Evolutionary conservation across 495 filamentous ascomycete genomes (phyloP).

Genomic region (Aspergillus saccharolyticus): DNA sequence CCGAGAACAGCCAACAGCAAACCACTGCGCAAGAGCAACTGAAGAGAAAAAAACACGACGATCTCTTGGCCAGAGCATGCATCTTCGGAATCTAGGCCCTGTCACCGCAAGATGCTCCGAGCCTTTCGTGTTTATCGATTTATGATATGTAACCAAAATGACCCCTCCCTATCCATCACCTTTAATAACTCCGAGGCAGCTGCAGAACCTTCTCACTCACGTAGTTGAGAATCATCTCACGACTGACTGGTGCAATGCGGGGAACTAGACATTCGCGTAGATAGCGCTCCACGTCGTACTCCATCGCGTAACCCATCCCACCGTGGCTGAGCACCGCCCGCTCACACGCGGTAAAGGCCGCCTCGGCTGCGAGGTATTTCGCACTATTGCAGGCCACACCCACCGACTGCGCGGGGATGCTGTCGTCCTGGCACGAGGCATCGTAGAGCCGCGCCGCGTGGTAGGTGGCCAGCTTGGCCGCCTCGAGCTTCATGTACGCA

Average conservation of each 20-base stretch:
- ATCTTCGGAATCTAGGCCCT: neutral
- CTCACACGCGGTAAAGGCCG: slow-evolving; percentile 71
- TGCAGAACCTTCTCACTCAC: slow-evolving; percentile 67
- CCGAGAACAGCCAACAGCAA: neutral
- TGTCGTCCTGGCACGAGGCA: slow-evolving; percentile 44
- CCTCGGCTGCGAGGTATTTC: slow-evolving; percentile 76
- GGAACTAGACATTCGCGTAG: slow-evolving; percentile 70
- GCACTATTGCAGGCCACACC: slow-evolving; percentile 72
- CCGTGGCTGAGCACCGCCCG: slow-evolving; percentile 61
- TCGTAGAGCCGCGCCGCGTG: slow-evolving; percentile 73
- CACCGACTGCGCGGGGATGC: slow-evolving; percentile 55
- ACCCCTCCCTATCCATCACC: neutral
- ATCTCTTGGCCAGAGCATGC: neutral
- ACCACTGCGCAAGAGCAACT: neutral
- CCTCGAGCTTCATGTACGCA: slow-evolving; percentile 74
- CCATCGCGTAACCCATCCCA: slow-evolving; percentile 73
- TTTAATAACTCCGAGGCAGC: slow-evolving; percentile 48
- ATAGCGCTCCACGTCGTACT: slow-evolving; percentile 77
- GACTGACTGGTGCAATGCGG: slow-evolving; percentile 67
- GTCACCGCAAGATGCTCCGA: neutral
- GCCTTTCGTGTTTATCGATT: neutral
- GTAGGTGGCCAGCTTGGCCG: slow-evolving; percentile 72
- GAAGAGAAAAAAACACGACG: neutral
- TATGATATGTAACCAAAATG: neutral
- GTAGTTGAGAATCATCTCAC: slow-evolving; percentile 78